Evolutionary conservation across 352 stramenopile species (phyloP).

Genomic region (Elongisporangium undulatum): DNA sequence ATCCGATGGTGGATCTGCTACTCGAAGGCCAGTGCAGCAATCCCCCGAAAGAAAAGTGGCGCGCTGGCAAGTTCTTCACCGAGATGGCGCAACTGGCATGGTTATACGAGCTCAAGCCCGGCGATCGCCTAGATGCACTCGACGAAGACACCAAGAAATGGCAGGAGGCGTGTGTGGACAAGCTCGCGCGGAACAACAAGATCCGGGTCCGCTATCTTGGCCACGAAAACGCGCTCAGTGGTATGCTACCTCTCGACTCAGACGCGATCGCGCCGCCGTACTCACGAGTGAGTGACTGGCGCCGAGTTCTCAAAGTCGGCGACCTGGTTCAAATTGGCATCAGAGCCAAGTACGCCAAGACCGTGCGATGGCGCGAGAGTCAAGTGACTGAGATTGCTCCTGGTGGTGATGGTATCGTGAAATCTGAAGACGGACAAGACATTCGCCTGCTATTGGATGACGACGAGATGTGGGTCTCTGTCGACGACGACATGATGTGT

Average conservation of each 20-base stretch:
- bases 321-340: neutral
- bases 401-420: neutral
- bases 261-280: neutral
- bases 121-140: neutral
- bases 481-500: neutral
- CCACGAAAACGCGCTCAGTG: neutral
- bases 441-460: neutral
- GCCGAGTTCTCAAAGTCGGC: neutral
- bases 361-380: neutral
- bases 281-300: neutral
- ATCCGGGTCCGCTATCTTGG: neutral
- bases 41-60: neutral
- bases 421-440: neutral
- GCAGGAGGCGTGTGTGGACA: neutral
- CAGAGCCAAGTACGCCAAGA: neutral
- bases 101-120: neutral
- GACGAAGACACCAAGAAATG: neutral
- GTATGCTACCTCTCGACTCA: neutral
- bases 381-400: neutral
- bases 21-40: neutral
- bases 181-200: neutral
- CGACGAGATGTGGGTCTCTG: neutral
- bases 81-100: neutral
- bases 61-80: neutral
- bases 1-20: neutral